These are phyloP conservation scores for Sabuloglossum arenarium DNA, from an alignment of 495 filamentous ascomycete species.

Conservation along the genomic window DNA sequence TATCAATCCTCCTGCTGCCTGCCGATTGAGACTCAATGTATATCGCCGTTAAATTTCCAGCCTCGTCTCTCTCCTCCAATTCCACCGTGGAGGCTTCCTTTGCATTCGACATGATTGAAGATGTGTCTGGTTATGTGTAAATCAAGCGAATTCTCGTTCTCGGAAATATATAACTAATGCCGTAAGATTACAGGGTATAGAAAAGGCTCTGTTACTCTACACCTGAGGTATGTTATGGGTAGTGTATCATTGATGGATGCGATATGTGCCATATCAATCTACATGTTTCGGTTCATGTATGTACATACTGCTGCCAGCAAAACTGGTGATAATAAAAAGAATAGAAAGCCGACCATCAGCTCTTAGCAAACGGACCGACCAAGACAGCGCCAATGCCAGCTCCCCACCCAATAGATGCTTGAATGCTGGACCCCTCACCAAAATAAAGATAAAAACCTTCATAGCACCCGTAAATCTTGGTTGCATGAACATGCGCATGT, in stretches of 20 bases:
- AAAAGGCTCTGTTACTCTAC: no score
- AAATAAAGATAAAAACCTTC: not conserved
- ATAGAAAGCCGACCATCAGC: not conserved
- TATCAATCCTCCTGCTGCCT: constrained; percentile 12
- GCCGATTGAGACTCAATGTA: constrained; percentile 1
- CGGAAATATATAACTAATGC: no score
- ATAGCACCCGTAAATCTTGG: not conserved
- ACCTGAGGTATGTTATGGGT: no score
- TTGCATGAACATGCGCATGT: not conserved
- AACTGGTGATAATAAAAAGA: not conserved
- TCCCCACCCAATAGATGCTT: not conserved
- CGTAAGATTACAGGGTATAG: no score
- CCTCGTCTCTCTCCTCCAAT: not conserved
- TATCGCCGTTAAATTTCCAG: constrained; percentile 4
- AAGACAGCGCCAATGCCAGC: not conserved
- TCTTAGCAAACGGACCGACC: not conserved
- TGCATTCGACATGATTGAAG: not conserved
- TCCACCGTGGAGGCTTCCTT: not conserved
- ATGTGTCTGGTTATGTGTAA: no score
- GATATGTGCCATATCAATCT: not conserved
- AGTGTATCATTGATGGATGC: not conserved
- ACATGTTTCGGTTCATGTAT: not conserved
- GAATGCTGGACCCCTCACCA: not conserved
- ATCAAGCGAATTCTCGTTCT: no score
- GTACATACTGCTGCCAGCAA: no score